Evolutionary conservation across 1,139 yeast genomes (phyloP).

Genomic region (Waltiozyma sp.): DNA sequence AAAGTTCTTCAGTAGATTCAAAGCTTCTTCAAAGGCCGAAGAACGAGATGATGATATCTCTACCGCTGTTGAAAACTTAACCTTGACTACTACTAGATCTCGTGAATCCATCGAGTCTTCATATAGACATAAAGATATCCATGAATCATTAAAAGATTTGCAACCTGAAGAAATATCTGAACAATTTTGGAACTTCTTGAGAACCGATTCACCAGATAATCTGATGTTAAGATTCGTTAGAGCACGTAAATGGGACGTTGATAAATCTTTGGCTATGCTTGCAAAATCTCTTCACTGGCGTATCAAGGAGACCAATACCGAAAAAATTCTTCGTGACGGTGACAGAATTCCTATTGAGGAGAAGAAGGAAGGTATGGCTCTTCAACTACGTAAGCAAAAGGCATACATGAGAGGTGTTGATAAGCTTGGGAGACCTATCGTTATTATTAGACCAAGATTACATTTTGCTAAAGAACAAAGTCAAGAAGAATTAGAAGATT

Average conservation of each 20-base stretch:
- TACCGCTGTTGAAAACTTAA: slow-evolving; percentile 8
- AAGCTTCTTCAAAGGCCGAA: slow-evolving; percentile 12
- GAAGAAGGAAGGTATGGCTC: slow-evolving; percentile 21
- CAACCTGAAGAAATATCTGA: slow-evolving; percentile 33
- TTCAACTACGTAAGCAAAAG: slow-evolving; percentile 40
- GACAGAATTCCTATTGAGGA: slow-evolving; percentile 33
- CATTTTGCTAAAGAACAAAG: slow-evolving; percentile 67
- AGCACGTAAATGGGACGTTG: slow-evolving; percentile 66
- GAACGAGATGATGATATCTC: background rate
- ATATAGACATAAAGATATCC: slow-evolving; percentile 21
- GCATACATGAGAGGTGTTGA: slow-evolving; percentile 60
- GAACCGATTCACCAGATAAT: slow-evolving; percentile 66
- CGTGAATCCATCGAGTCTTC: slow-evolving; percentile 18
- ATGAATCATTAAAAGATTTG: slow-evolving; percentile 27
- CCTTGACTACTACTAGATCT: slow-evolving; percentile 18
- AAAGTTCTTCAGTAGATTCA: slow-evolving; percentile 17
- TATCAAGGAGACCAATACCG: slow-evolving; percentile 41
- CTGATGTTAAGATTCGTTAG: slow-evolving; percentile 53
- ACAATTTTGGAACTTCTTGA: slow-evolving; percentile 45
- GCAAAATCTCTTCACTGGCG: slow-evolving; percentile 66
- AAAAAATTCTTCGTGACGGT: slow-evolving; percentile 46
- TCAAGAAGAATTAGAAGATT: slow-evolving; percentile 53
- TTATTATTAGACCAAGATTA: slow-evolving; percentile 57
- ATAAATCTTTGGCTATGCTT: slow-evolving; percentile 53
- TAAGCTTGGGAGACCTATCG: slow-evolving; percentile 54